These are phyloP conservation scores for Solanum chacoense DNA, from an alignment of 305 asterid genomes.

Conservation along the genomic window DNA sequence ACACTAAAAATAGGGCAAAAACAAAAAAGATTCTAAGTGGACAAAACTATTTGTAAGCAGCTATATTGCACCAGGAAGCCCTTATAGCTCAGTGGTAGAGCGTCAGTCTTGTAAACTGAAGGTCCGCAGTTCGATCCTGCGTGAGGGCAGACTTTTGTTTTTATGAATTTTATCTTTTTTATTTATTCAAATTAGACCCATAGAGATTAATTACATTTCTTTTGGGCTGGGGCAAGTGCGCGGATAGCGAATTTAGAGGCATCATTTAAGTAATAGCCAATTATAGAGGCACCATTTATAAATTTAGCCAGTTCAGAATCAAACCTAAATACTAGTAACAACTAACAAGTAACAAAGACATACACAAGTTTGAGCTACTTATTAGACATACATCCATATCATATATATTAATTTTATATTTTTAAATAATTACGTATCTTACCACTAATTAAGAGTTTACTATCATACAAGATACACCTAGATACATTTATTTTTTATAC, in stretches of 20 bases:
- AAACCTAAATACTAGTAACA: neutral
- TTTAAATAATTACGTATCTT: too few relatives aligned
- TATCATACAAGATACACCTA: too few relatives aligned
- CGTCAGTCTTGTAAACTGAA: slow-evolving; percentile 35
- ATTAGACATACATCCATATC: neutral
- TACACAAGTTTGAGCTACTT: too few relatives aligned
- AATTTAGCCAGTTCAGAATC: neutral
- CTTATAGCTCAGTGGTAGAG: slow-evolving; percentile 31
- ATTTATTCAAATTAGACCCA: neutral
- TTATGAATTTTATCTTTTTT: neutral
- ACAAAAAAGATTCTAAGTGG: too few relatives aligned
- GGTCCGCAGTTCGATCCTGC: slow-evolving; percentile 42
- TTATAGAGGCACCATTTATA: neutral
- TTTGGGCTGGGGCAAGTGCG: neutral
- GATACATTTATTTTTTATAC: too few relatives aligned
- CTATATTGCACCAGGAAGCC: neutral
- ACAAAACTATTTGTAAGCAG: neutral
- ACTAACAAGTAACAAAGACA: too few relatives aligned
- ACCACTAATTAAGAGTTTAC: too few relatives aligned
- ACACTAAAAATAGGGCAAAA: neutral
- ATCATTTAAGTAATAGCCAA: neutral
- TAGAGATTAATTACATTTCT: neutral
- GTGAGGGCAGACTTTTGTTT: slow-evolving; percentile 15
- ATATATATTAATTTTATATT: too few relatives aligned
- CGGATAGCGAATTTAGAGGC: neutral